A percentile compares a stretch with the other conserved stretches of the same genome.
These are phyloP conservation scores for Lactarius quietus DNA, from an alignment of 768 basidiomycete species.

Conservation along the genomic window DNA sequence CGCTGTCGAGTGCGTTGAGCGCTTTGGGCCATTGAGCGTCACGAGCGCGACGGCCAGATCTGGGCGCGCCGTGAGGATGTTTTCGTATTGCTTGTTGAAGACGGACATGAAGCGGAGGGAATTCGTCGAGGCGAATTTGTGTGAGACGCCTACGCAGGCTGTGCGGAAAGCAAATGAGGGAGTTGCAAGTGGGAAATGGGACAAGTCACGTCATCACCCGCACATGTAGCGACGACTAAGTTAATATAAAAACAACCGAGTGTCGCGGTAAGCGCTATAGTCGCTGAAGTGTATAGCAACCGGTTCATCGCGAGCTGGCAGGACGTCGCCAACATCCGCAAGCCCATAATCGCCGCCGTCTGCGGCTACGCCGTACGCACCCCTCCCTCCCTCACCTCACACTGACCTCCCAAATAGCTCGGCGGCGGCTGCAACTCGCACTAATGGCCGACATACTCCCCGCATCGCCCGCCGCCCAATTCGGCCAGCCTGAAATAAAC, in stretches of 20 bases:
- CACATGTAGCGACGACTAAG: too few relatives aligned
- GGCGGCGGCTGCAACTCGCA: constrained; percentile 95
- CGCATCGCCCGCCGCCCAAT: constrained; percentile 83
- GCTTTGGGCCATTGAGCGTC: constrained; percentile 88
- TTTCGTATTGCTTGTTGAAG: constrained; percentile 44
- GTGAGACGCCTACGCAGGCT: too few relatives aligned
- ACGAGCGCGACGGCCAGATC: constrained; percentile 72
- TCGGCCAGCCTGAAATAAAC: constrained; percentile 96
- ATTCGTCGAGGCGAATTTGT: too few relatives aligned
- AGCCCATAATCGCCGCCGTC: constrained; percentile 95
- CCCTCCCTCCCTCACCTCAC: not conserved
- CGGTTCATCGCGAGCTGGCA: constrained; percentile 88
- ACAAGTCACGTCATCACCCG: too few relatives aligned
- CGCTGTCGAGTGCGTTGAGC: constrained; percentile 80
- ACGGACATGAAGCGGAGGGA: constrained; percentile 51
- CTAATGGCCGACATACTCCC: constrained; percentile 96
- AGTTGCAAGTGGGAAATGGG: too few relatives aligned
- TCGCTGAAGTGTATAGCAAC: constrained; percentile 80
- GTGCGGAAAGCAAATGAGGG: too few relatives aligned
- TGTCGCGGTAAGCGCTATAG: too few relatives aligned
- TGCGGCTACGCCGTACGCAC: constrained; percentile 83
- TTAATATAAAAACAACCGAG: too few relatives aligned
- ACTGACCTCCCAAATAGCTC: constrained; percentile 48
- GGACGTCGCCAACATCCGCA: constrained; percentile 64
- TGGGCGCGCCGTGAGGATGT: too few relatives aligned